phyloP scores from a whole-genome alignment of 2,329 filamentous ascomycete genomes.

The Ilyonectria mors-panacis region DNA sequence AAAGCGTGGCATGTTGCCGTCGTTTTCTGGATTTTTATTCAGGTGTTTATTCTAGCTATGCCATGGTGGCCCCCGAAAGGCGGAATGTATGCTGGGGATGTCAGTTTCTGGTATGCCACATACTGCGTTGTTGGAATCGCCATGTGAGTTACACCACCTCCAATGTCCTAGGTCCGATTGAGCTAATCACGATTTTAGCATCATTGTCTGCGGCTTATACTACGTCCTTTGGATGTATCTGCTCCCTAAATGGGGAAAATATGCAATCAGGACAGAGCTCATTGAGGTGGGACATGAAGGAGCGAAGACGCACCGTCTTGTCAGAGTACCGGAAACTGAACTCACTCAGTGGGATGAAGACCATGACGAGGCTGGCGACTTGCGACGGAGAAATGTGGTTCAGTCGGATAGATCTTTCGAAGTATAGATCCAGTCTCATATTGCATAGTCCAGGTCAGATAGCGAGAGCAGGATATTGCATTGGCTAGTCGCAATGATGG shows the following conservation, averaged over 20 bases:
- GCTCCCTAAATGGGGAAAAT: conserved; percentile 66
- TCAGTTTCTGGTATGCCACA: conserved; percentile 82
- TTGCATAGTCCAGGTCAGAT: not conserved
- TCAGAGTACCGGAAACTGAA: conserved; percentile 67
- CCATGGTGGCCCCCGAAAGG: conserved; percentile 79
- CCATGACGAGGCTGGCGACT: conserved; percentile 65
- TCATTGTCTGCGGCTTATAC: conserved; percentile 69
- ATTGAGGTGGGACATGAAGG: conserved; percentile 57
- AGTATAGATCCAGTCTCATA: not conserved
- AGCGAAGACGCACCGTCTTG: conserved; percentile 61
- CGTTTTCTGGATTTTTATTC: conserved; percentile 71
- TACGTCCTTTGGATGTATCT: conserved; percentile 72
- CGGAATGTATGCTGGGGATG: conserved; percentile 73
- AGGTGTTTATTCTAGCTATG: conserved; percentile 76
- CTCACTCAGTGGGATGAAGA: conserved; percentile 69
- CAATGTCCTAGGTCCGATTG: fast-evolving
- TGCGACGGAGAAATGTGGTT: conserved; percentile 14
- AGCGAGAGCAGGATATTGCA: not conserved
- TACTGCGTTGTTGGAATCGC: conserved; percentile 76
- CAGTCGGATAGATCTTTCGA: not conserved
- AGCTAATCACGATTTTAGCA: conserved; percentile 49
- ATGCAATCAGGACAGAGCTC: conserved; percentile 70
- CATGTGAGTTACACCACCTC: conserved; percentile 64
- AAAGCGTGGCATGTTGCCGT: conserved; percentile 71
- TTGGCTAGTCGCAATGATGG: no score